phyloP scores from a whole-genome alignment of 768 basidiomycete genomes.

The Agaricus sinodeliciosus region DNA sequence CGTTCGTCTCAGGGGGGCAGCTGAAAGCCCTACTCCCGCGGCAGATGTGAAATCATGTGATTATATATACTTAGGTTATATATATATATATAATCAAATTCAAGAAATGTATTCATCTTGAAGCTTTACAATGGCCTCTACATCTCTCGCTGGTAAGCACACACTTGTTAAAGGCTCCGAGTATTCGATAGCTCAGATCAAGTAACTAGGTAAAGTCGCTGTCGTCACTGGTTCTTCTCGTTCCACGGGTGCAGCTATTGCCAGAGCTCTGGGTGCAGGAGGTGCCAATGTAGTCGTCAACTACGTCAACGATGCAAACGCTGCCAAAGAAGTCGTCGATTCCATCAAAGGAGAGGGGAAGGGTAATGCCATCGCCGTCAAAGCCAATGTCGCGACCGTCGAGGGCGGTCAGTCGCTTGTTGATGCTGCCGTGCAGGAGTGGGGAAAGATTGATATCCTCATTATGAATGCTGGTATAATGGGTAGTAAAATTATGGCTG shows the following conservation, averaged over 20 bases:
- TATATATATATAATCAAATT: too few species aligned
- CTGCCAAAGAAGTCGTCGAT: constrained; percentile 40
- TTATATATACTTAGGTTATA: too few species aligned
- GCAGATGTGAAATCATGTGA: too few species aligned
- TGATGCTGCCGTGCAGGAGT: constrained; percentile 38
- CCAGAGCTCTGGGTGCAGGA: constrained; percentile 42
- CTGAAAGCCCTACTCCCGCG: too few species aligned
- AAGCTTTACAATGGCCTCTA: constrained; percentile 6
- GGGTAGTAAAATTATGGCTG: constrained; percentile 41
- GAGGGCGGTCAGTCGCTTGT: constrained; percentile 40
- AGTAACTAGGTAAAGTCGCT: constrained; percentile 37
- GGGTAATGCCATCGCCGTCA: constrained; percentile 41
- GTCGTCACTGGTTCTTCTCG: constrained; percentile 60
- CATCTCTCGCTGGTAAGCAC: constrained; percentile 7
- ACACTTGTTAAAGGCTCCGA: background rate
- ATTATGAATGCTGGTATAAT: constrained; percentile 55
- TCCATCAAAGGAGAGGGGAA: constrained; percentile 37
- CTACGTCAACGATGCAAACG: constrained; percentile 34
- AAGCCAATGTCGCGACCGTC: constrained; percentile 44
- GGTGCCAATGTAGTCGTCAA: constrained; percentile 56
- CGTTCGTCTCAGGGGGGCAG: too few species aligned
- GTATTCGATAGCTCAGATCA: background rate
- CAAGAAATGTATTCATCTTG: background rate
- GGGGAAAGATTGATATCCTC: constrained; percentile 51
- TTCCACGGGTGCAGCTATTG: constrained; percentile 52